These are phyloP conservation scores for Calonectria pseudoturangicola DNA, from an alignment of 2,329 filamentous ascomycete species.

Conservation along the genomic window DNA sequence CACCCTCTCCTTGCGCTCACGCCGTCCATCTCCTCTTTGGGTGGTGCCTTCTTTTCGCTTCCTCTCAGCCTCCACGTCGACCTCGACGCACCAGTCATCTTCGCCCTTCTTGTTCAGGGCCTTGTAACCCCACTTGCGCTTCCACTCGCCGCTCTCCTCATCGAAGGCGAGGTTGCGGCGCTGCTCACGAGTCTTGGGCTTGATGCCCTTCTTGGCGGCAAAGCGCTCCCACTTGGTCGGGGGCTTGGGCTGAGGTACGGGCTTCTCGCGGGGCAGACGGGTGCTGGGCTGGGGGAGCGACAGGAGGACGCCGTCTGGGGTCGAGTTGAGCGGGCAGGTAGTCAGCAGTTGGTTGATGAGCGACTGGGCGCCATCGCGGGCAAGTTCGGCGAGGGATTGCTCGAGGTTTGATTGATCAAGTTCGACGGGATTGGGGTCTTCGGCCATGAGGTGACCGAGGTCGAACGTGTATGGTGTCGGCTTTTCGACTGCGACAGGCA, in stretches of 20 bases:
- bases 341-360: conserved; percentile 96
- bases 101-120: conserved; percentile 90
- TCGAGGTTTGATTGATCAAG: conserved; percentile 75
- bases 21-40: conserved; percentile 77
- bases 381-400: conserved; percentile 80
- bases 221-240: conserved; percentile 98
- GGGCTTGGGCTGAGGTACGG: conserved; percentile 85
- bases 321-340: conserved; percentile 86
- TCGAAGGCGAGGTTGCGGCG: conserved; percentile 86
- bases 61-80: conserved; percentile 84
- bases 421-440: conserved; percentile 89
- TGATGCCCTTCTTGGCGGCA: conserved; percentile 97
- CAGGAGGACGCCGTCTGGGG: conserved; percentile 83
- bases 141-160: conserved; percentile 90
- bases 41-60: conserved; percentile 77
- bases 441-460: conserved; percentile 88
- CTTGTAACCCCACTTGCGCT: conserved; percentile 96
- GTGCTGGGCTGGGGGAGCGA: conserved; percentile 83
- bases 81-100: conserved; percentile 92
- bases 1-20: conserved; percentile 80
- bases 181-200: conserved; percentile 87
- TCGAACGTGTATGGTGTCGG: conserved; percentile 95
- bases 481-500: conserved; percentile 82
- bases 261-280: conserved; percentile 91
- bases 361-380: conserved; percentile 92